Evolutionary conservation across 1,139 yeast genomes (phyloP).

Genomic region (Taiozyma sp.): DNA sequence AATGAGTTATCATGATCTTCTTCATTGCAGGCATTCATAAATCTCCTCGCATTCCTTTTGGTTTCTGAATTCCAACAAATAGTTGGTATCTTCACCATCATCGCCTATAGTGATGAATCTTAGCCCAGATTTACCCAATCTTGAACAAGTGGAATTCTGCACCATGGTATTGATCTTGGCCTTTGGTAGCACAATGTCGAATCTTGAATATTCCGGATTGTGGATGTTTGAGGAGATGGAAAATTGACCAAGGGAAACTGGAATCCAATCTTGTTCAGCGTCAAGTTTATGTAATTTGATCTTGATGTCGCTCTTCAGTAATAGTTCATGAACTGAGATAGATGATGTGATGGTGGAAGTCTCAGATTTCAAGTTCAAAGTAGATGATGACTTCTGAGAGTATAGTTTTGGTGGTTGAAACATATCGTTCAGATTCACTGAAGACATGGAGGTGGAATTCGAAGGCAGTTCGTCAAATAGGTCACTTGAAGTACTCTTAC

Average conservation of each 20-base stretch:
- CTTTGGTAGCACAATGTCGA: slow-evolving; percentile 6
- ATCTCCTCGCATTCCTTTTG: slow-evolving; percentile 18
- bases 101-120: slow-evolving; percentile 16
- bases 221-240: slow-evolving; percentile 17
- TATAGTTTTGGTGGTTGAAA: slow-evolving; percentile 8
- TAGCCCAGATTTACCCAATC: slow-evolving; percentile 24
- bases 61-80: slow-evolving; percentile 23
- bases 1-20: not conserved
- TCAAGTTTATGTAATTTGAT: slow-evolving; percentile 23
- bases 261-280: slow-evolving; percentile 23
- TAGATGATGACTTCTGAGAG: slow-evolving; percentile 1
- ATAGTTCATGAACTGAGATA: slow-evolving; percentile 10
- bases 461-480: slow-evolving; percentile 16
- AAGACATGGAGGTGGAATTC: slow-evolving; percentile 18
- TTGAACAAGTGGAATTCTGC: slow-evolving; percentile 14
- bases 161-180: slow-evolving; percentile 10
- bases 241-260: slow-evolving; percentile 20
- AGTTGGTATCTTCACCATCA: slow-evolving; percentile 14
- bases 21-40: slow-evolving; percentile 14
- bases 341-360: slow-evolving; percentile 1
- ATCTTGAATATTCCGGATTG: slow-evolving; percentile 19
- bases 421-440: slow-evolving; percentile 3
- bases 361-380: slow-evolving; percentile 3
- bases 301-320: slow-evolving; percentile 18
- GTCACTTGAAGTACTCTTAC: not conserved